Percentiles rank a stretch among this genome's conserved stretches.
These are phyloP conservation scores for Penicillium hordei DNA, from an alignment of 2,329 filamentous ascomycete species.

Conservation along the genomic window DNA sequence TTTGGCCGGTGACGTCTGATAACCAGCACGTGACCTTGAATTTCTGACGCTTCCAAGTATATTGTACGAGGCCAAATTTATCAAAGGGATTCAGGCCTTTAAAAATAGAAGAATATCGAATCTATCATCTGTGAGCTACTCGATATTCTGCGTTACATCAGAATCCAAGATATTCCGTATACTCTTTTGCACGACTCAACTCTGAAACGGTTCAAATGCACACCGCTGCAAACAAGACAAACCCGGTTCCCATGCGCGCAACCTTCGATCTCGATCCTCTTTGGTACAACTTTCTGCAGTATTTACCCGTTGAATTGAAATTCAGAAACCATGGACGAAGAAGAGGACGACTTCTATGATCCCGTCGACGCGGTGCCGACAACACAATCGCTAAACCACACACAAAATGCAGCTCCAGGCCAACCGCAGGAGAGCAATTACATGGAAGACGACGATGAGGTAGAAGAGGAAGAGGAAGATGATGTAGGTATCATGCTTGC, in stretches of 20 bases:
- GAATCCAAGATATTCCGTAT: not conserved
- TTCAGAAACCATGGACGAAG: conserved; percentile 44
- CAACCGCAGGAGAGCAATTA: conserved; percentile 39
- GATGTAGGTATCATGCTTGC: conserved; percentile 22
- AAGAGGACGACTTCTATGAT: conserved; percentile 50
- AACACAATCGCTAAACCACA: conserved; percentile 30
- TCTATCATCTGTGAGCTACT: not conserved
- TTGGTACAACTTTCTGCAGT: conserved; percentile 11
- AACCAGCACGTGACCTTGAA: conserved; percentile 11
- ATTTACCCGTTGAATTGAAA: conserved; percentile 8
- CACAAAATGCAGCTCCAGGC: conserved; percentile 27
- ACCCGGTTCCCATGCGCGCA: conserved; percentile 15
- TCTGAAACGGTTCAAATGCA: not conserved
- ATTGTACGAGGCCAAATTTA: not conserved
- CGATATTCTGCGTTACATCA: not conserved
- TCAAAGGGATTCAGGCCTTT: not conserved
- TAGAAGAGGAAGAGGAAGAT: conserved; percentile 42
- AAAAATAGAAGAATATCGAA: too few relatives aligned
- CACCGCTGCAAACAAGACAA: conserved; percentile 27
- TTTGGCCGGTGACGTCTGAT: conserved; percentile 17
- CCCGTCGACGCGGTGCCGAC: conserved; percentile 40
- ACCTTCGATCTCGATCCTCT: conserved; percentile 16
- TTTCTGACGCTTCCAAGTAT: not conserved
- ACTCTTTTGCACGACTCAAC: not conserved
- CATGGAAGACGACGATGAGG: conserved; percentile 43